A percentile compares a stretch with the other conserved stretches of the same genome.
Conservation (phyloP, 768 basidiomycete genomes). For the Lactarius evosmus region DNA sequence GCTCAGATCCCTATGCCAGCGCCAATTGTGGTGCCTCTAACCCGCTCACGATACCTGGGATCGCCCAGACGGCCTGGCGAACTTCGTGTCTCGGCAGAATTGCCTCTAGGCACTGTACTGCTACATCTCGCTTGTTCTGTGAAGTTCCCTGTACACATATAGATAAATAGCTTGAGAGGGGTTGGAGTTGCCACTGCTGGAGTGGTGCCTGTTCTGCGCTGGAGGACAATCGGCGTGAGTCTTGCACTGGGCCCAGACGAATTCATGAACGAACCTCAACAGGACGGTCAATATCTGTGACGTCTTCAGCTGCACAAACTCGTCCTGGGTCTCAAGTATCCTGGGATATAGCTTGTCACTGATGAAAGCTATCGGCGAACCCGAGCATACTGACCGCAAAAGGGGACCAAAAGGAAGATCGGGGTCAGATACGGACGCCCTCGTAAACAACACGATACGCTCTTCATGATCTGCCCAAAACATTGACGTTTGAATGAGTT, state of each 20-base stretch:
- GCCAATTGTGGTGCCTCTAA: conserved; percentile 34
- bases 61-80: conserved; percentile 77
- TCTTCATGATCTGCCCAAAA: conserved; percentile 72
- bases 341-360: conserved; percentile 40
- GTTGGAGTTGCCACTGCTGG: conserved; percentile 35
- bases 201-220: conserved; percentile 34
- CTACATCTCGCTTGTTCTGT: conserved; percentile 76
- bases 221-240: background rate
- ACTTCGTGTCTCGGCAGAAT: conserved; percentile 78
- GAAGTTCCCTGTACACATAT: conserved; percentile 40
- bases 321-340: conserved; percentile 80
- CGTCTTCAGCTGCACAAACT: conserved; percentile 91
- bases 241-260: conserved; percentile 3
- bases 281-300: conserved; percentile 86
- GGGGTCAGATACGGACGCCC: conserved; percentile 58
- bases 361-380: background rate
- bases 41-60: conserved; percentile 67
- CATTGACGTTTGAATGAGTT: background rate
- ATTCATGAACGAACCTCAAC: conserved; percentile 58
- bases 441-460: conserved; percentile 72
- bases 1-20: conserved; percentile 1
- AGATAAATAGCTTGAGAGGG: conserved; percentile 35
- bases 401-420: conserved; percentile 79
- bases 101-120: conserved; percentile 87
- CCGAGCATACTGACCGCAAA: conserved; percentile 51